phyloP scores from a whole-genome alignment of 1,284 basidiomycete genomes.

The Schizophyllum amplum region DNA sequence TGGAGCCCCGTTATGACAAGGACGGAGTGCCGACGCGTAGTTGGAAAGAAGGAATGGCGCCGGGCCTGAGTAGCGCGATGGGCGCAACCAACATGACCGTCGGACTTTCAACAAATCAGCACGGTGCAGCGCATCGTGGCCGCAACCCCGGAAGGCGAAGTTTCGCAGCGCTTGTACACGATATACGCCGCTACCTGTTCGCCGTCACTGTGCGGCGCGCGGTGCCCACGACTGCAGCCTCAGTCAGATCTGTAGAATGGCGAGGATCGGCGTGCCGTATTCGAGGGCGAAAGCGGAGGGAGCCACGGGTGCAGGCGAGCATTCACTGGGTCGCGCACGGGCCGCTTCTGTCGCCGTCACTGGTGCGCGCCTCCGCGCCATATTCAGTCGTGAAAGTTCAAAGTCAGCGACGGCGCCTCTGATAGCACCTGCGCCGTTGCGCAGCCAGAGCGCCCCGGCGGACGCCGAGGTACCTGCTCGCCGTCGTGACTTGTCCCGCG shows the following conservation, averaged over 20 bases:
- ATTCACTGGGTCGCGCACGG: background rate
- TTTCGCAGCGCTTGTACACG: no score
- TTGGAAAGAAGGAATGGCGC: background rate
- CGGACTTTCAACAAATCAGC: background rate
- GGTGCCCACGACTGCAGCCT: background rate
- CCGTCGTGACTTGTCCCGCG: no score
- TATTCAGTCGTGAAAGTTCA: background rate
- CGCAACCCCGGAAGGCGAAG: background rate
- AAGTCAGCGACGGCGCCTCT: background rate
- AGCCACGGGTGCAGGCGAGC: background rate
- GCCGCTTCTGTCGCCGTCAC: background rate
- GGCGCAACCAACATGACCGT: background rate
- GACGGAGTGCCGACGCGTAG: background rate
- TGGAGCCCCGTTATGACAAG: background rate
- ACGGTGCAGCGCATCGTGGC: background rate
- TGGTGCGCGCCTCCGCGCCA: no score
- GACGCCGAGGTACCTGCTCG: background rate
- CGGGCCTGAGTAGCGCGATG: background rate
- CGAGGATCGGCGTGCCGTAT: background rate
- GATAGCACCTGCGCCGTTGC: background rate
- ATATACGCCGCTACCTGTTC: background rate
- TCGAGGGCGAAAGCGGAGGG: no score
- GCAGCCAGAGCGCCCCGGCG: background rate
- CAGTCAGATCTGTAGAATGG: background rate
- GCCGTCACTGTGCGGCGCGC: no score